Conservation (phyloP, 805 yeast genomes). For the Wickerhamomyces bovis region DNA sequence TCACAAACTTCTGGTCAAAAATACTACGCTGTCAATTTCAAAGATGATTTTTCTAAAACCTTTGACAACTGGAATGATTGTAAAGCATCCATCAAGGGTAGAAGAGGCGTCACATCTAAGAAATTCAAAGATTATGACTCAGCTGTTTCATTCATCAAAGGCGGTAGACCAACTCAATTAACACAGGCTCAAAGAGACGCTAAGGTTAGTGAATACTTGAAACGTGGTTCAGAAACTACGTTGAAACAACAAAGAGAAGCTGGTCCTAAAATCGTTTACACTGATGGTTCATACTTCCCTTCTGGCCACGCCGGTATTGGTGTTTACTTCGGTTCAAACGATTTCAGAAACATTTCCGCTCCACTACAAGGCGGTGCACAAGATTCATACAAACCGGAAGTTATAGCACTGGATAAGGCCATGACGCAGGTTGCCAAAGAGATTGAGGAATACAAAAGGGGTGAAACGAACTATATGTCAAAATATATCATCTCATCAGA, state of each 20-base stretch:
- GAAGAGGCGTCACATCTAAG: conserved; percentile 36
- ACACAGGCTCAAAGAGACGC: conserved; percentile 1
- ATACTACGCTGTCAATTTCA: conserved; percentile 30
- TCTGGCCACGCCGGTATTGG: conserved; percentile 77
- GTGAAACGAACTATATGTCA: conserved; percentile 12
- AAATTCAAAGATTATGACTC: conserved; percentile 28
- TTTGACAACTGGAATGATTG: conserved; percentile 30
- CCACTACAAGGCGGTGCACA: conserved; percentile 44
- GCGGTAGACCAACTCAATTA: neutral
- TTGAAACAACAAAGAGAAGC: conserved; percentile 8
- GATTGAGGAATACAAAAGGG: conserved; percentile 19
- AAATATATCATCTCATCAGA: conserved; percentile 54
- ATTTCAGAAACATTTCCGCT: conserved; percentile 48
- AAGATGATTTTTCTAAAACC: conserved; percentile 21
- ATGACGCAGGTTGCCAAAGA: conserved; percentile 34
- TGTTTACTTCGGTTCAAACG: conserved; percentile 55
- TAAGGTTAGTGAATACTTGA: neutral
- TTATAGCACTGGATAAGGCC: conserved; percentile 59
- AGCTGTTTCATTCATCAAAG: conserved; percentile 11
- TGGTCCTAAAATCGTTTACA: conserved; percentile 36
- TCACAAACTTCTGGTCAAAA: neutral
- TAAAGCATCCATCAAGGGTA: conserved; percentile 23
- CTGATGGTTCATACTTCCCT: conserved; percentile 70
- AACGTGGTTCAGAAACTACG: neutral
- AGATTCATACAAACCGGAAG: conserved; percentile 80